Base-by-base conservation (phyloP, 2,329 filamentous ascomycete species). In the Scorias spongiosa region DNA sequence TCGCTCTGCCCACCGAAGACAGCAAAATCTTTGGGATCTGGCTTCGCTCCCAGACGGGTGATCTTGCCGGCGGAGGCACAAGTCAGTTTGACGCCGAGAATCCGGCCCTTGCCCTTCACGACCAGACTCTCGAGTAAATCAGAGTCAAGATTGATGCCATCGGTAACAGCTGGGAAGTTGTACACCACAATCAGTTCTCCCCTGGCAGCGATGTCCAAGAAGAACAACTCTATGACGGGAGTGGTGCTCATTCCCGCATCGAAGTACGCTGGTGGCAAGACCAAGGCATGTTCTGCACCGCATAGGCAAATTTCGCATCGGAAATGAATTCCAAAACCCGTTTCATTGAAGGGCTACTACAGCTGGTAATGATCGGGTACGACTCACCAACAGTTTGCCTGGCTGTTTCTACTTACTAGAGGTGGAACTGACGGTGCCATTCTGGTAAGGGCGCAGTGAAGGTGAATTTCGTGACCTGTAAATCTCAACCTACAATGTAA, bases 51-150 rank as follows among this genome's bases (percentile, higher is more conserved):
- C 3, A 86, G 69, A 8, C 81, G 69, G 3, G 76, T 75, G 41
- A 85, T 71, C 62, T 85, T 85, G 46, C 78, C 81, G 29, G 83
- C 81, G 51, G 76, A 78, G n/a, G 80, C 81, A 55, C 81, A 84
- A 2, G 80, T 84, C 44, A 84, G 64, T 65, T 84, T 84, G 42
- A 78, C 75, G 28, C 78, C 80, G 42, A 81, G 74, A 50, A 84
- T 80, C 50, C 81, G 82, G 32, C 44, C 39, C 37, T 68, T 63
- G 56, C 80, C 74, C 2, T 50, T 49, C 46, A 68, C 61, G 10
- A 72, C 70, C 4, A 83, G 65, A 0, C 65, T 62, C 2, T 71
- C 64, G 49, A 84, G 76, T 52, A 75, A 71, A 48, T 82, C 78
- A 0, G 76, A 81, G 55, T 77, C 75, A 39, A 84, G 66, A 52